These are phyloP conservation scores for Geotrichum klebahnii DNA, from an alignment of 1,139 yeast genomes.

Conservation along the genomic window DNA sequence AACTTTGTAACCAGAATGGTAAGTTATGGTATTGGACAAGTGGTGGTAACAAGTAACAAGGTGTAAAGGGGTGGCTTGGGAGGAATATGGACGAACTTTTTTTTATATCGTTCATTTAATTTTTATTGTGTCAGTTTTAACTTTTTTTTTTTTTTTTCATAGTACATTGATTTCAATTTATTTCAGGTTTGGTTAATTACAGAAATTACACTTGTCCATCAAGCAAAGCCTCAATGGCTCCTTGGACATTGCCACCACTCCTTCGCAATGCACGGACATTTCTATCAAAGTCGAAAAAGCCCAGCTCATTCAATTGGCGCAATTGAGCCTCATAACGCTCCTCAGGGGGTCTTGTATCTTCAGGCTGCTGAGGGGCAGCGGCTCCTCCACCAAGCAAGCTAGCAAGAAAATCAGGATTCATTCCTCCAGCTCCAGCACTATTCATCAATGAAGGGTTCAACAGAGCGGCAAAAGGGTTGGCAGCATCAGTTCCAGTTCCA, in stretches of 20 bases:
- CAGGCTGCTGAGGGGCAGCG: constrained; percentile 38
- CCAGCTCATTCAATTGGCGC: constrained; percentile 93
- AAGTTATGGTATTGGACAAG: background rate
- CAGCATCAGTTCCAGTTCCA: constrained; percentile 25
- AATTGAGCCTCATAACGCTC: constrained; percentile 87
- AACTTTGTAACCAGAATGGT: background rate
- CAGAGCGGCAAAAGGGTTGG: constrained; percentile 30
- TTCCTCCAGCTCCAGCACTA: constrained; percentile 22
- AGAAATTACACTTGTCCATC: constrained; percentile 45
- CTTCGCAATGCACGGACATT: constrained; percentile 89
- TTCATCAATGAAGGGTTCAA: constrained; percentile 23
- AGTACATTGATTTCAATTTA: background rate
- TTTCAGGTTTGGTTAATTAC: background rate
- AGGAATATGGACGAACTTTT: background rate
- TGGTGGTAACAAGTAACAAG: background rate
- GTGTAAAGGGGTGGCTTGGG: background rate
- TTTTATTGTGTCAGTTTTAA: too few relatives aligned
- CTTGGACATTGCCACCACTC: constrained; percentile 95
- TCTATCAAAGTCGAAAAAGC: constrained; percentile 87
- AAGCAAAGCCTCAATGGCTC: constrained; percentile 85
- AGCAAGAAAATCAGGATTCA: constrained; percentile 29
- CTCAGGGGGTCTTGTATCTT: constrained; percentile 89
- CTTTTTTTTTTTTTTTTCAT: too few relatives aligned
- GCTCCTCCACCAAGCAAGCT: constrained; percentile 28
- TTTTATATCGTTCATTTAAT: background rate